Evolutionary conservation across 139 green algal species (phyloP).

Genomic region (Chlorella ohadii): DNA sequence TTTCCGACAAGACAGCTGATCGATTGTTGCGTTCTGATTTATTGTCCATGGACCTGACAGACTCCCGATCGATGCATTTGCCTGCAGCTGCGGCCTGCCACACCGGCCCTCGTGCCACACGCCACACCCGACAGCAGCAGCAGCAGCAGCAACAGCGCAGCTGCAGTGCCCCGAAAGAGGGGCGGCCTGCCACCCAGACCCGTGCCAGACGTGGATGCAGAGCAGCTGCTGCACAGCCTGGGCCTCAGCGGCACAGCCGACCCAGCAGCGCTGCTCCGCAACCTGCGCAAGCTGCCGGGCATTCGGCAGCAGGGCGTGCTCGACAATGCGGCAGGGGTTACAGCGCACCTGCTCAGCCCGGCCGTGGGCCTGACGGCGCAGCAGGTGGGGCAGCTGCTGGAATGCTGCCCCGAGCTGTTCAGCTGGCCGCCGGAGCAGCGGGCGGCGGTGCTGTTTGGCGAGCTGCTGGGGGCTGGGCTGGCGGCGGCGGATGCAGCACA

Average conservation of each 20-base stretch:
- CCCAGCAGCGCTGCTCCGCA: neutral
- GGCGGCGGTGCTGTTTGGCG: neutral
- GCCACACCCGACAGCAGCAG: no score
- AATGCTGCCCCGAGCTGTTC: neutral
- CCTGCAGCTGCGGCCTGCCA: no score
- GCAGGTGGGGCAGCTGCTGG: neutral
- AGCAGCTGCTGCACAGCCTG: slow-evolving; percentile 7
- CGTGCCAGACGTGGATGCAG: neutral
- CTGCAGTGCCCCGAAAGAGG: no score
- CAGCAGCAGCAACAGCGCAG: no score
- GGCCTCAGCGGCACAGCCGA: neutral
- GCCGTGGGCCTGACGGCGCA: neutral
- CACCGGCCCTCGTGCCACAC: no score
- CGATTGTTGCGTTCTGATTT: no score
- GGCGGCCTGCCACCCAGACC: no score
- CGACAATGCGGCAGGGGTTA: neutral
- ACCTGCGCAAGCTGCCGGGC: neutral
- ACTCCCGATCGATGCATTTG: no score
- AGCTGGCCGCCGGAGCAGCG: slow-evolving; percentile 1
- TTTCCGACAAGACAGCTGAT: no score
- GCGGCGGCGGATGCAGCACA: neutral
- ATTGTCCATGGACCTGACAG: no score
- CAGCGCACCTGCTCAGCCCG: neutral
- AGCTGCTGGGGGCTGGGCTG: slow-evolving; percentile 2
- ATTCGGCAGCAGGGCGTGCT: slow-evolving; percentile 1